Evolutionary conservation across 495 filamentous ascomycete genomes (phyloP).

Genomic region (Platismatia glauca): DNA sequence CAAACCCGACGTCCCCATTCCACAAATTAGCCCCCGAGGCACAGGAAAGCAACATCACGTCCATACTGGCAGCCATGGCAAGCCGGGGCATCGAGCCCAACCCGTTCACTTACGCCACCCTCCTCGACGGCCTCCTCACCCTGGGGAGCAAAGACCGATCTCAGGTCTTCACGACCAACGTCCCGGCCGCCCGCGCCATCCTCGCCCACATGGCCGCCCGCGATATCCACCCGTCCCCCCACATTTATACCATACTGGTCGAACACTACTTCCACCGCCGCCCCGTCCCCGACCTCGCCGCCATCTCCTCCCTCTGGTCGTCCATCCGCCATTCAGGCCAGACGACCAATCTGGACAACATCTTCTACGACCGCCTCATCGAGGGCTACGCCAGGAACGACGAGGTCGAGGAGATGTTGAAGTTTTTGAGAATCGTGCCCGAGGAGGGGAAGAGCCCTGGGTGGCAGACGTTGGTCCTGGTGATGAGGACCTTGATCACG

Average conservation of each 20-base stretch:
- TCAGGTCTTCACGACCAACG: slow-evolving; percentile 26
- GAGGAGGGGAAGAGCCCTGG: slow-evolving; percentile 32
- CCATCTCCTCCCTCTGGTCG: slow-evolving; percentile 46
- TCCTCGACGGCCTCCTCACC: slow-evolving; percentile 54
- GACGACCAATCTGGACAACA: slow-evolving; percentile 35
- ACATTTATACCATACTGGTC: slow-evolving; percentile 64
- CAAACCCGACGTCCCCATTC: slow-evolving; percentile 24
- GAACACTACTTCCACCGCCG: slow-evolving; percentile 51
- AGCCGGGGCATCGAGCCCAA: slow-evolving; percentile 44
- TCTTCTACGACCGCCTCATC: slow-evolving; percentile 61
- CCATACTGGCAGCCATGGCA: slow-evolving; percentile 46
- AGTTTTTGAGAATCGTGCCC: slow-evolving; percentile 39
- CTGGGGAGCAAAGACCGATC: neutral
- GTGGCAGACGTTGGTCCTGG: slow-evolving; percentile 34
- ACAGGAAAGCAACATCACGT: slow-evolving; percentile 30
- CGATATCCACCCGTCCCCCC: slow-evolving; percentile 42
- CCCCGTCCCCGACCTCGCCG: slow-evolving; percentile 45
- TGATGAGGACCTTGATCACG: slow-evolving; percentile 33
- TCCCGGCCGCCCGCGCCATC: slow-evolving; percentile 46
- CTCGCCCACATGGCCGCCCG: slow-evolving; percentile 48
- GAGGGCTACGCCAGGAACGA: slow-evolving; percentile 49
- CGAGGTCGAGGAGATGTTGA: slow-evolving; percentile 41
- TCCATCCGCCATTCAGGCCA: slow-evolving; percentile 24
- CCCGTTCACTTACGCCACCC: slow-evolving; percentile 48
- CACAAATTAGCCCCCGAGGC: slow-evolving; percentile 22